Base-by-base conservation (phyloP, 768 basidiomycete genomes). In the Neoboletus brunneissimus region DNA sequence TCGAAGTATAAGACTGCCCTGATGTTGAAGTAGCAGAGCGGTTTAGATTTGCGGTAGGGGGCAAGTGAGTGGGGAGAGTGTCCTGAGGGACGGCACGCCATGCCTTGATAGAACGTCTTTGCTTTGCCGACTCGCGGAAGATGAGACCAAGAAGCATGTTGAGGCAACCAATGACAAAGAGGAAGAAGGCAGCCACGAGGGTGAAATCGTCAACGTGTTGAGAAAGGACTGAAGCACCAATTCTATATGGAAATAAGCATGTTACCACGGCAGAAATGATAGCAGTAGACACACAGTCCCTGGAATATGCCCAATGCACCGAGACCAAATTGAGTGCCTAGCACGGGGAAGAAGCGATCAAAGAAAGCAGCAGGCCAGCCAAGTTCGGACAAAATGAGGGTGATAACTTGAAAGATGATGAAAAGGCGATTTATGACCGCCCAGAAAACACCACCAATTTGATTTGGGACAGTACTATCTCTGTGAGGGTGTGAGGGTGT, bases 361-460 rank as follows among this genome's bases (percentile, higher is more conserved):
- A 96, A 96, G 78, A 93, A 89, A 31, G 76, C 67, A 9, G 81
- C 72, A 12, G 91, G 91, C 82, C 91, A 89, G 59, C 89, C 85
- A 56, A 94, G 59, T 73, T 97, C 94, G 54, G 93, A 89, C 55
- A 94, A 56, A 58, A 94, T 72, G 65, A 96, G 85, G 32, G 92
- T 77, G 64, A 94, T 70, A 57, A 87, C 82, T 76, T 94, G 89
- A 72, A 89, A 86, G 58, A 94, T 83, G 71, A 96, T 91, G 71
- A 96, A 82, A 54, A 96, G 79, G 57, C 91, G 80, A 72, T 92
- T 91, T 59, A 95, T 76, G 58, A 96, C 85, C 5, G 91, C 89
- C 90, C 93, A 97, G 75, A 97, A 96, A 10, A 84, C 82, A 27
- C 94, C 94, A 20, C 90, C 94, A 31, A 90, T 82, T 70, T 96